Conservation (phyloP, 169 alveolate species). For the Cryptosporidium xiaoi region DNA sequence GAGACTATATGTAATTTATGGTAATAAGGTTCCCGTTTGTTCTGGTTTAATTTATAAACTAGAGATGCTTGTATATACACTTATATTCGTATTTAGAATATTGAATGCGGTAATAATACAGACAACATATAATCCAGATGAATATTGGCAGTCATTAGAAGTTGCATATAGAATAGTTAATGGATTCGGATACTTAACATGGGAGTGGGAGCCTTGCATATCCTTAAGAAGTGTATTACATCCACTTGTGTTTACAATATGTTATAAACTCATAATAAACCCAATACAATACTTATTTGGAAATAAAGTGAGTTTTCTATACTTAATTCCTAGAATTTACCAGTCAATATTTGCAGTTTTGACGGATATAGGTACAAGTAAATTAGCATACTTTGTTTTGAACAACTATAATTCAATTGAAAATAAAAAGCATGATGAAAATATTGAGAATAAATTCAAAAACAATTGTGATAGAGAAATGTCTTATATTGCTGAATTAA, state of each 20-base stretch:
- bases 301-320: not conserved
- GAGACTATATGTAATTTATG: no score
- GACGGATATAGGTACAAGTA: conserved; percentile 77
- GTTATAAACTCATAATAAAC: conserved; percentile 68
- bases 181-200: conserved; percentile 83
- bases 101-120: conserved; percentile 76
- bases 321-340: conserved; percentile 76
- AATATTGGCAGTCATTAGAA: conserved; percentile 85
- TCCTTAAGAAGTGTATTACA: conserved; percentile 80
- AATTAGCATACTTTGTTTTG: conserved; percentile 63
- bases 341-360: conserved; percentile 79
- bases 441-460: no score
- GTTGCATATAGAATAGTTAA: conserved; percentile 81
- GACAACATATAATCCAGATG: conserved; percentile 83
- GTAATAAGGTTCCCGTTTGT: not conserved
- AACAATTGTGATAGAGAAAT: no score
- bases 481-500: no score
- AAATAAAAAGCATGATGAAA: not conserved
- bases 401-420: not conserved
- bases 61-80: not conserved
- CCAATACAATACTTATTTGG: no score
- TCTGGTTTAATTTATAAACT: not conserved
- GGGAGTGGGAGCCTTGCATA: conserved; percentile 86
- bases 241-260: conserved; percentile 79
- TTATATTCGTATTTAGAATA: conserved; percentile 23